phyloP scores from a whole-genome alignment of 768 basidiomycete genomes.

The Boletellus emodensis region DNA sequence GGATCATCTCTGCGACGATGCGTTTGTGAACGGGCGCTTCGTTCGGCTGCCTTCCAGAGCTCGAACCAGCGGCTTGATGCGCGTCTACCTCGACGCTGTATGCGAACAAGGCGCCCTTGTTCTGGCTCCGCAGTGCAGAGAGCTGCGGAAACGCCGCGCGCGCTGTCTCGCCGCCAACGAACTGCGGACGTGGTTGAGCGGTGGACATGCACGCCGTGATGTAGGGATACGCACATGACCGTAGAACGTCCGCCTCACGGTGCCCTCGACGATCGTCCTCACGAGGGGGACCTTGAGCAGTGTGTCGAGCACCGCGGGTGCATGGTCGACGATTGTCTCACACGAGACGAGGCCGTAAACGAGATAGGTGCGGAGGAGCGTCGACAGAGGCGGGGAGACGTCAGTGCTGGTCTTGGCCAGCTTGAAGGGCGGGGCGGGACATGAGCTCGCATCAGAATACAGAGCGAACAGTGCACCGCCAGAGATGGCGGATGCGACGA shows the following conservation, averaged over 20 bases:
- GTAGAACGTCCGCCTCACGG: conserved; percentile 83
- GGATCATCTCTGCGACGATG: conserved; percentile 71
- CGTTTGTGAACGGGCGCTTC: conserved; percentile 47
- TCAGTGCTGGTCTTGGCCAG: conserved; percentile 1
- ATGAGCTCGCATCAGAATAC: conserved; percentile 26
- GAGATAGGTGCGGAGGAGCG: conserved; percentile 66
- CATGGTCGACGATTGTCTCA: conserved; percentile 69
- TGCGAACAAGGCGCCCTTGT: conserved; percentile 73
- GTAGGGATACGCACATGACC: conserved; percentile 51
- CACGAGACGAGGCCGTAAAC: conserved; percentile 82
- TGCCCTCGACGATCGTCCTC: conserved; percentile 56
- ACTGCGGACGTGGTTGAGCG: conserved; percentile 39
- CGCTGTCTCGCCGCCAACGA: conserved; percentile 86
- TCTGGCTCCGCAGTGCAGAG: conserved; percentile 53
- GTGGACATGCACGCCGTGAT: neutral
- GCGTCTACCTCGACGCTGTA: conserved; percentile 87
- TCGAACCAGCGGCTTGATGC: conserved; percentile 38
- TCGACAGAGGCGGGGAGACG: conserved; percentile 13
- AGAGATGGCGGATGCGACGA: conserved; percentile 18
- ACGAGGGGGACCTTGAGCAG: conserved; percentile 51
- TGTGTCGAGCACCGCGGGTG: conserved; percentile 59
- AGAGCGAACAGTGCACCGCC: conserved; percentile 15
- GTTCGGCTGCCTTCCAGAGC: neutral
- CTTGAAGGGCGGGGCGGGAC: conserved; percentile 19
- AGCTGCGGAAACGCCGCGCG: conserved; percentile 65